A percentile compares a stretch with the other conserved stretches of the same genome.
phyloP scores from a whole-genome alignment of 192 early-diverging fungal species.

The Coemansia sp. region DNA sequence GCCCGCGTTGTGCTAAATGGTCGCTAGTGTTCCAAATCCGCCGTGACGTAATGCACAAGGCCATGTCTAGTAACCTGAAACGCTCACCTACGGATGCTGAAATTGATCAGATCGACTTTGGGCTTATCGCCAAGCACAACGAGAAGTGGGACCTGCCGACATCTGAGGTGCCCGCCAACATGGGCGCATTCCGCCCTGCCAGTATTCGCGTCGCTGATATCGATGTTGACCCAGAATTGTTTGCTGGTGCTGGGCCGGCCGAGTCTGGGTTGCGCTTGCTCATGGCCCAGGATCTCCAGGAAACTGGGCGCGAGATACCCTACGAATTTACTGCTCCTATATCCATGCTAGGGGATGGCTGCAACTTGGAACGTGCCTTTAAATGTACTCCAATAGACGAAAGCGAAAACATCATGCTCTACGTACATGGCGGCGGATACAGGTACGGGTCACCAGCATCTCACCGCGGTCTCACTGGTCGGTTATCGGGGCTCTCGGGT shows the following conservation, averaged over 20 bases:
- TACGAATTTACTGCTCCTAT: constrained; percentile 33
- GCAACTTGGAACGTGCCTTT: constrained; percentile 10
- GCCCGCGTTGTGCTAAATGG: constrained; percentile 44
- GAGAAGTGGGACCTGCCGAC: constrained; percentile 22
- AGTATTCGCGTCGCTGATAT: constrained; percentile 23
- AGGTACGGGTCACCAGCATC: constrained; percentile 54
- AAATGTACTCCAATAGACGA: constrained; percentile 18
- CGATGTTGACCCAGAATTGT: constrained; percentile 15
- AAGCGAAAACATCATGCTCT: constrained; percentile 66
- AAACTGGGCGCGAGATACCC: constrained; percentile 3
- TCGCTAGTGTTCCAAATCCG: constrained; percentile 42
- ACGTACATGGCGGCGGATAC: constrained; percentile 78
- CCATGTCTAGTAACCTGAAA: neutral
- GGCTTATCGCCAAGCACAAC: constrained; percentile 12
- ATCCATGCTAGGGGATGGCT: neutral
- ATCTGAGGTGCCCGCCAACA: constrained; percentile 12
- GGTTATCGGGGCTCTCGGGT: constrained; percentile 57
- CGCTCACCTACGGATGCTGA: constrained; percentile 20
- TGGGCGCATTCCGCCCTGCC: constrained; percentile 20
- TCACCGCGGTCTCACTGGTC: constrained; percentile 54
- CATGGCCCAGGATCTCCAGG: constrained; percentile 9
- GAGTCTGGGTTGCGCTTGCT: constrained; percentile 26
- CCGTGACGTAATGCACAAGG: constrained; percentile 31
- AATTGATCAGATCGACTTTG: constrained; percentile 49
- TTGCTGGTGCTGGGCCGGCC: constrained; percentile 30